Evolutionary conservation across 306 rosid genomes (phyloP).

Genomic region (Echinosophora koreensis): DNA sequence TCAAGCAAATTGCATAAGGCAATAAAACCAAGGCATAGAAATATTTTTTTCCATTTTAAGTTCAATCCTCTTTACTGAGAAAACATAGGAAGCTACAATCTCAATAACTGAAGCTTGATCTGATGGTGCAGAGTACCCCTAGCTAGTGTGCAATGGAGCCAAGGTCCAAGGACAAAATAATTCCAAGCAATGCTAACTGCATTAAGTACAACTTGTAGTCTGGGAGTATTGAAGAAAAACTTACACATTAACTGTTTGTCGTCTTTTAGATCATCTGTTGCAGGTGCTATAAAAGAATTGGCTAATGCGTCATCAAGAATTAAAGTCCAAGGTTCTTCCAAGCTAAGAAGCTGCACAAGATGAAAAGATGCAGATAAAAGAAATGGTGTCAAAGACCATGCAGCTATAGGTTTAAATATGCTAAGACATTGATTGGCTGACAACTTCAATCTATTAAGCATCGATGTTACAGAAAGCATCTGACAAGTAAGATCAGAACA

Average conservation of each 20-base stretch:
- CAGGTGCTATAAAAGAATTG: conserved; percentile 91
- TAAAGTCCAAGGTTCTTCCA: conserved; percentile 87
- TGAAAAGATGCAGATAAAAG: conserved; percentile 31
- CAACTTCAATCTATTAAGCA: background rate
- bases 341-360: conserved; percentile 76
- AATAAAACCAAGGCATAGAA: conserved; percentile 1
- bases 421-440: conserved; percentile 5
- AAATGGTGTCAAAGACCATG: conserved; percentile 25
- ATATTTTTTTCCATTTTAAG: background rate
- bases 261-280: conserved; percentile 82
- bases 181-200: conserved; percentile 13
- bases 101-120: conserved; percentile 34
- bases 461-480: conserved; percentile 13
- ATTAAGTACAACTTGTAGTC: background rate
- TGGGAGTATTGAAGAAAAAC: conserved; percentile 44
- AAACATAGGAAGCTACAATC: conserved; percentile 1
- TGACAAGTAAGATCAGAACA: background rate
- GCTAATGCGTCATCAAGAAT: conserved; percentile 94
- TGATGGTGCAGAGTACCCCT: background rate
- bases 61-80: background rate
- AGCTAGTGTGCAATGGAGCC: background rate
- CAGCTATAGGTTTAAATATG: conserved; percentile 9
- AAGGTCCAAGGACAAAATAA: background rate
- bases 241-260: conserved; percentile 84
- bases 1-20: conserved; percentile 20